Evolutionary conservation across 2,329 filamentous ascomycete genomes (phyloP).

Genomic region (Tolypocladium guangdongense): DNA sequence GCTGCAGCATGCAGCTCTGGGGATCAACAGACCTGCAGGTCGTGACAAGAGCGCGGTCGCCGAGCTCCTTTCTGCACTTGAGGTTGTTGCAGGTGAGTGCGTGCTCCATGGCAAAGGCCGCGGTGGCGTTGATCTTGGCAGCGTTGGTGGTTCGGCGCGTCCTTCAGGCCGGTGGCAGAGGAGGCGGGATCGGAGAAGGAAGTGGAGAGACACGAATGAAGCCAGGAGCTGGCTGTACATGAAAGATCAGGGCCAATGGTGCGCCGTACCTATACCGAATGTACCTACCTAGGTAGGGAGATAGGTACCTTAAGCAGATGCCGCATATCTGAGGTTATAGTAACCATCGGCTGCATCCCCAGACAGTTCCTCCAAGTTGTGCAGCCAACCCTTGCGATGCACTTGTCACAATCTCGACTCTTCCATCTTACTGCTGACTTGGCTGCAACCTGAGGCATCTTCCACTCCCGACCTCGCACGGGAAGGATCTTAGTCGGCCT

Average conservation of each 20-base stretch:
- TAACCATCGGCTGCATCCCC: not conserved
- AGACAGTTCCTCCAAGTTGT: not conserved
- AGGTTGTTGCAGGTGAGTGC: constrained; percentile 69
- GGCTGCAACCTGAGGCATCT: not conserved
- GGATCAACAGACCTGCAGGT: constrained; percentile 61
- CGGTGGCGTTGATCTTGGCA: not conserved
- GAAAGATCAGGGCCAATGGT: not conserved
- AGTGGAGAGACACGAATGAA: not conserved
- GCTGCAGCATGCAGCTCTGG: not conserved
- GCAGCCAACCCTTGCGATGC: not conserved
- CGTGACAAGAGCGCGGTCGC: constrained; percentile 68
- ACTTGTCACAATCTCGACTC: not conserved
- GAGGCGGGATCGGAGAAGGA: not conserved
- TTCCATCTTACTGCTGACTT: not conserved
- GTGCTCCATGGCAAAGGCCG: constrained; percentile 56
- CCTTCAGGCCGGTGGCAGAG: not conserved
- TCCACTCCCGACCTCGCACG: not conserved
- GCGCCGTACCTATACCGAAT: not conserved
- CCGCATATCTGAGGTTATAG: not conserved
- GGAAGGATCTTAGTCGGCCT: not conserved
- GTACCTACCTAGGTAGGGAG: not conserved
- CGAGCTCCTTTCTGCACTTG: constrained; percentile 60
- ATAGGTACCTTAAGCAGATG: no score
- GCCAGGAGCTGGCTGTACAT: not conserved
- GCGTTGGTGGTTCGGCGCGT: not conserved